phyloP scores from a whole-genome alignment of 768 basidiomycete species.

The Fomitopsis pulvina region DNA sequence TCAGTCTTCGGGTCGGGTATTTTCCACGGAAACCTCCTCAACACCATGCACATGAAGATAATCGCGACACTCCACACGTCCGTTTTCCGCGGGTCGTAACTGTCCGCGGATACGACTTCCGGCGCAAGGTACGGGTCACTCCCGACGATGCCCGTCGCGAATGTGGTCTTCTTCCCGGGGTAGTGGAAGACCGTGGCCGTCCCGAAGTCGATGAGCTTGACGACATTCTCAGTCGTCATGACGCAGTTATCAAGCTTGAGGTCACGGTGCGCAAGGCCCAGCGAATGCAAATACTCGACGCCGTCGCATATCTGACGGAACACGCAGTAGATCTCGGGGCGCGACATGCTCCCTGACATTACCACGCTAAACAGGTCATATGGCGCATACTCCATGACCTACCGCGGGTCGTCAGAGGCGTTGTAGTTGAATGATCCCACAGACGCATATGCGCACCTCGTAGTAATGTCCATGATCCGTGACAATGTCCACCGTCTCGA shows the following conservation, averaged over 20 bases:
- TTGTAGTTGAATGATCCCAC: constrained; percentile 10
- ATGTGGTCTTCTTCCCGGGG: constrained; percentile 77
- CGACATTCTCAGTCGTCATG: constrained; percentile 90
- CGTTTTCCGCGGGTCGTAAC: constrained; percentile 93
- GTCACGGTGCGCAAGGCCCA: constrained; percentile 97
- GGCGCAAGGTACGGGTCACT: constrained; percentile 98
- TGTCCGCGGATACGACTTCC: constrained; percentile 75
- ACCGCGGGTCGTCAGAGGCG: neutral
- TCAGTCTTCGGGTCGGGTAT: constrained; percentile 94
- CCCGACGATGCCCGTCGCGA: constrained; percentile 88
- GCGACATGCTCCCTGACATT: constrained; percentile 98
- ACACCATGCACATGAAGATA: constrained; percentile 99
- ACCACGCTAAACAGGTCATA: constrained; percentile 98
- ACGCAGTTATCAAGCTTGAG: constrained; percentile 99
- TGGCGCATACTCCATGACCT: constrained; percentile 99
- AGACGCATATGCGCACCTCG: constrained; percentile 58
- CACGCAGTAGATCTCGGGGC: constrained; percentile 98
- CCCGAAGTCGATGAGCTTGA: constrained; percentile 99
- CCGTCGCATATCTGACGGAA: constrained; percentile 98
- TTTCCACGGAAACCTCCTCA: constrained; percentile 98
- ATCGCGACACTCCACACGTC: constrained; percentile 99
- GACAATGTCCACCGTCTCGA: constrained; percentile 97
- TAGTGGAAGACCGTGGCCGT: constrained; percentile 99
- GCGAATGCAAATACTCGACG: constrained; percentile 94
- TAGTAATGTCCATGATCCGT: constrained; percentile 97